A percentile compares a stretch with the other conserved stretches of the same genome.
phyloP scores from a whole-genome alignment of 805 yeast genomes.

The Teunomyces gatunensis region DNA sequence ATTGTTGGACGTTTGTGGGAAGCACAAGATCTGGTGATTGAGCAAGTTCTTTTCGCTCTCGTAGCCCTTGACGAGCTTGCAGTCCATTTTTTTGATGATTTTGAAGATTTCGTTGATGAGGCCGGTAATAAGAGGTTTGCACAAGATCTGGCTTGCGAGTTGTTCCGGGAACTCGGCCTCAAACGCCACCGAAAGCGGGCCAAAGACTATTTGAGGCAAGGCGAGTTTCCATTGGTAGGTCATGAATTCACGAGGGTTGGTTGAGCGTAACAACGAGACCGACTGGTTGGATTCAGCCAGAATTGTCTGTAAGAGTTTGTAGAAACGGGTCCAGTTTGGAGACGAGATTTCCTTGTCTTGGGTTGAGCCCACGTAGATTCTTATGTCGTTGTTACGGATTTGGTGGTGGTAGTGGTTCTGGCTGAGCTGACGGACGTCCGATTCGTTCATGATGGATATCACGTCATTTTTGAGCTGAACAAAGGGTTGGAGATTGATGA shows the following conservation, averaged over 20 bases:
- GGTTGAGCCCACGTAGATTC: conserved; percentile 43
- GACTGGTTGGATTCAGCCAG: conserved; percentile 34
- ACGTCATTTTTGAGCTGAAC: conserved; percentile 44
- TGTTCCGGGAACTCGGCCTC: conserved; percentile 64
- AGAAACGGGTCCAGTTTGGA: conserved; percentile 20
- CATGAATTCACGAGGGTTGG: conserved; percentile 55
- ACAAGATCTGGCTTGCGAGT: conserved; percentile 65
- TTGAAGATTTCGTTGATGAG: conserved; percentile 70
- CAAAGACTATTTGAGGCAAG: conserved; percentile 72
- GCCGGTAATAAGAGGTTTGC: conserved; percentile 83
- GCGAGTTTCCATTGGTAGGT: conserved; percentile 86
- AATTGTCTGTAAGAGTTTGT: conserved; percentile 31
- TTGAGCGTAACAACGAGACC: conserved; percentile 48
- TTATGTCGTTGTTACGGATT: conserved; percentile 39
- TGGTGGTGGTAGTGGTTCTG: conserved; percentile 27
- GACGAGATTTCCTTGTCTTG: conserved; percentile 8
- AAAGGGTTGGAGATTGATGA: conserved; percentile 70
- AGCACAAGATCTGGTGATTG: conserved; percentile 49
- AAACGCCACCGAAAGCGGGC: conserved; percentile 70
- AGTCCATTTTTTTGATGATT: conserved; percentile 74
- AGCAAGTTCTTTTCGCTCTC: conserved; percentile 64
- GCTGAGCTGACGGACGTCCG: conserved; percentile 46
- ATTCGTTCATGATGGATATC: conserved; percentile 60
- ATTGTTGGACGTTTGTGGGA: conserved; percentile 30
- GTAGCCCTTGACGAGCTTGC: conserved; percentile 64